Evolutionary conservation across 2,329 filamentous ascomycete genomes (phyloP).

Genomic region (Fusarium paranaense): DNA sequence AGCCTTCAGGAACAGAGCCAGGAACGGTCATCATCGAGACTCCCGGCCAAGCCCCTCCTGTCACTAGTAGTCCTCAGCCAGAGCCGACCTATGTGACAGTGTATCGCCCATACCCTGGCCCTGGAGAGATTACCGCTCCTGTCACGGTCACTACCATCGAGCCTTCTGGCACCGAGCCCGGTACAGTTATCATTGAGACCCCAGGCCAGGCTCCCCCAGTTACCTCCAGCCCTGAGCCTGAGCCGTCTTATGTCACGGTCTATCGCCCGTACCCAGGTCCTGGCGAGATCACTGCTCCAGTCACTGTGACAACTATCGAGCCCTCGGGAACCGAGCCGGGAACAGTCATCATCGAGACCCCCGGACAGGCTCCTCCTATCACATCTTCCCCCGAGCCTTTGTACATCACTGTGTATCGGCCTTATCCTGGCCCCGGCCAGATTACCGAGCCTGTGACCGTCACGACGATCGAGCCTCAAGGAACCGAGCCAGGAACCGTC

Average conservation of each 20-base stretch:
- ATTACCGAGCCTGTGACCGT: slow-evolving; percentile 3
- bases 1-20: slow-evolving; percentile 1
- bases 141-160: not conserved
- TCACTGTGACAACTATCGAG: slow-evolving; percentile 13
- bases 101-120: not conserved
- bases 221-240: not conserved
- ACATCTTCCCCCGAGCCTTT: not conserved
- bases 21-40: slow-evolving; percentile 23
- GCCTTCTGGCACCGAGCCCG: not conserved
- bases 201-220: slow-evolving; percentile 9
- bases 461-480: slow-evolving; percentile 4
- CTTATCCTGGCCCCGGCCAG: not conserved
- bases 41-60: not conserved
- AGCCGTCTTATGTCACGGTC: slow-evolving; percentile 14
- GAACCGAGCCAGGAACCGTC: slow-evolving; percentile 13
- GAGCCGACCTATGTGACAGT: not conserved
- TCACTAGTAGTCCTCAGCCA: not conserved
- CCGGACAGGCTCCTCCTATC: not conserved
- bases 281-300: not conserved
- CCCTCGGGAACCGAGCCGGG: slow-evolving; percentile 23
- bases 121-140: not conserved
- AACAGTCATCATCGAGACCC: slow-evolving; percentile 31
- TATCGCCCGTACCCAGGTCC: slow-evolving; percentile 9
- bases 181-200: slow-evolving; percentile 15
- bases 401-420: not conserved